Conservation (phyloP, 129 eudicot genomes). For the Sambucus nigra region DNA sequence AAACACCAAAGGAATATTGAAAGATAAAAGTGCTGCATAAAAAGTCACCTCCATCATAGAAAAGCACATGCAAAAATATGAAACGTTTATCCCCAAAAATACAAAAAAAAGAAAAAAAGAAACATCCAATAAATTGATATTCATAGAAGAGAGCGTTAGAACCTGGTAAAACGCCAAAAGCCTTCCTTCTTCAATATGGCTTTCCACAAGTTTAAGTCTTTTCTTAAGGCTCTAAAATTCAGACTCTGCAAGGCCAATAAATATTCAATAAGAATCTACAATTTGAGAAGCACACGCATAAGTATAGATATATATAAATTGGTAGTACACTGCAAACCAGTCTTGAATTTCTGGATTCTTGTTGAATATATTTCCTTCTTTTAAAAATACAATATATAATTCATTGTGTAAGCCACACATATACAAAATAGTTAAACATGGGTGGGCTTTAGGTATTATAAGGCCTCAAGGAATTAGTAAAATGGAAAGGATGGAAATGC, state of each 20-base stretch:
- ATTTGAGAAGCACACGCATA: background rate
- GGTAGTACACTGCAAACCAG: constrained; percentile 5
- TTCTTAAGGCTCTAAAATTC: constrained; percentile 48
- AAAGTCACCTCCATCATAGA: too few species aligned
- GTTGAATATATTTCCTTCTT: background rate
- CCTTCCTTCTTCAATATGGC: constrained; percentile 98
- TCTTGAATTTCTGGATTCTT: background rate
- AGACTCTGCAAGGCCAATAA: constrained; percentile 31
- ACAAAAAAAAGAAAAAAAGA: background rate
- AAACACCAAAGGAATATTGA: too few species aligned
- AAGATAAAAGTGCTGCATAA: too few species aligned
- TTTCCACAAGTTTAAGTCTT: constrained; percentile 67
- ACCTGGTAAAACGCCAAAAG: constrained; percentile 83
- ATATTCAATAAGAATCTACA: background rate
- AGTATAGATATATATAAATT: background rate
- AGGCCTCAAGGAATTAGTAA: background rate
- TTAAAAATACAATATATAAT: background rate
- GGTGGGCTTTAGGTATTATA: background rate
- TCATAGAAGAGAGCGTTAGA: constrained; percentile 9
- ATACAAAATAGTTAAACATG: background rate
- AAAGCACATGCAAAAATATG: background rate
- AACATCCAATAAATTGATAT: background rate
- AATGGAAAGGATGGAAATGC: background rate
- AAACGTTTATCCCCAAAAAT: background rate
- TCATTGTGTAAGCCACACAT: background rate